Evolutionary conservation across 495 filamentous ascomycete genomes (phyloP).

Genomic region (Penicillium arizonense): DNA sequence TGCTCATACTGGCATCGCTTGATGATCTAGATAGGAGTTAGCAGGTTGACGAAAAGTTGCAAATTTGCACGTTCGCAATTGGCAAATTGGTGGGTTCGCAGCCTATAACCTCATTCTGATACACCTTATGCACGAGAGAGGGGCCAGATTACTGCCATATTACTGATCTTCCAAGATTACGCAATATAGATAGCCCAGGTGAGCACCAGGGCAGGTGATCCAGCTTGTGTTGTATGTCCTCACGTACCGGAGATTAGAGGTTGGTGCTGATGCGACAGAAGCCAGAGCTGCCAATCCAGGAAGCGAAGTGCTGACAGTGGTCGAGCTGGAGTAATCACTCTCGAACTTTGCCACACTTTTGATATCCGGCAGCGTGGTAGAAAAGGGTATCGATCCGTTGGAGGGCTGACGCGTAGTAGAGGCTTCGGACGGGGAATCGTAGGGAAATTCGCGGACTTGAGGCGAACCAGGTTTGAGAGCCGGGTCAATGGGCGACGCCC

Average conservation of each 20-base stretch:
- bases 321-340: constrained; percentile 18
- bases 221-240: background rate
- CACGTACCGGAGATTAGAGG: constrained; percentile 67
- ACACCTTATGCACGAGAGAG: constrained; percentile 9
- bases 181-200: background rate
- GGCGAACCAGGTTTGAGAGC: constrained; percentile 46
- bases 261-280: constrained; percentile 57
- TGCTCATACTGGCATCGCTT: constrained; percentile 48
- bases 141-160: constrained; percentile 1
- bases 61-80: too few species aligned
- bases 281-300: constrained; percentile 56
- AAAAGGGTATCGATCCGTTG: constrained; percentile 18
- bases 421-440: constrained; percentile 23
- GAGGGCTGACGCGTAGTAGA: constrained; percentile 20
- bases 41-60: constrained; percentile 13
- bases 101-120: too few species aligned
- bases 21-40: constrained; percentile 47
- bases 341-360: constrained; percentile 22
- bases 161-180: background rate
- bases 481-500: constrained; percentile 59
- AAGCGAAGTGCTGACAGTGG: constrained; percentile 27
- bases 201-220: background rate
- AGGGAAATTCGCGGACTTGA: constrained; percentile 37
- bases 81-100: too few species aligned
- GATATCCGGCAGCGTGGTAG: constrained; percentile 20